phyloP scores from a whole-genome alignment of 495 filamentous ascomycete genomes.

The Amniculicola lignicola region DNA sequence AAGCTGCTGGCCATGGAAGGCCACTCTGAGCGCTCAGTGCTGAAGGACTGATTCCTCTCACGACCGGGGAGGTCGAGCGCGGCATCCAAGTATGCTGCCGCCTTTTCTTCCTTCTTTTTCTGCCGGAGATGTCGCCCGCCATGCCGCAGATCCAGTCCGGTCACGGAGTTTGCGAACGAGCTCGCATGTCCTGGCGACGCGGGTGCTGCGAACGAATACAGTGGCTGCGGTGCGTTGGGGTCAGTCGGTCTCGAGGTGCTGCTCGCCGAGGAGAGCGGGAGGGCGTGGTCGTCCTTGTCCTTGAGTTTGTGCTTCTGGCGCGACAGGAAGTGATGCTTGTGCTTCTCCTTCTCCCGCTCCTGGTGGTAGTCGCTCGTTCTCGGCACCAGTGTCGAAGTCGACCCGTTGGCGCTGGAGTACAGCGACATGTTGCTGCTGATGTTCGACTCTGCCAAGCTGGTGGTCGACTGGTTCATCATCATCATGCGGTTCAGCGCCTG shows the following conservation, averaged over 20 bases:
- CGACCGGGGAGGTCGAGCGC: conserved; percentile 34
- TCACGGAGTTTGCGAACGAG: conserved; percentile 71
- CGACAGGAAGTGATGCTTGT: conserved; percentile 80
- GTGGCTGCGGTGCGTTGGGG: conserved; percentile 75
- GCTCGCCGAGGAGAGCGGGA: conserved; percentile 79
- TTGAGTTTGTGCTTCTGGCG: conserved; percentile 89
- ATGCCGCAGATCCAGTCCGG: conserved; percentile 80
- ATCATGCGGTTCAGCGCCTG: conserved; percentile 52
- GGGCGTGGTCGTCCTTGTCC: conserved; percentile 72
- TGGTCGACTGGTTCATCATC: conserved; percentile 72
- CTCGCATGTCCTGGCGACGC: conserved; percentile 67
- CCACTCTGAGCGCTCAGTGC: conserved; percentile 37
- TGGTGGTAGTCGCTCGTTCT: conserved; percentile 32
- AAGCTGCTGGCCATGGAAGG: conserved; percentile 20
- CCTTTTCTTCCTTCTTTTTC: conserved; percentile 85
- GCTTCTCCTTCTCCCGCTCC: conserved; percentile 65
- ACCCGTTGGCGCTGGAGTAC: conserved; percentile 80
- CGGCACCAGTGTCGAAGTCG: conserved; percentile 70
- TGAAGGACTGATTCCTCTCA: conserved; percentile 38
- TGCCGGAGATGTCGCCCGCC: conserved; percentile 80
- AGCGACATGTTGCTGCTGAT: conserved; percentile 64
- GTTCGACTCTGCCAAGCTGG: conserved; percentile 63
- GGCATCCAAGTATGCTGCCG: conserved; percentile 43
- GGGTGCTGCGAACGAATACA: conserved; percentile 73
- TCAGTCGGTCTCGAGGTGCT: conserved; percentile 87